Conservation (phyloP, 2,329 filamentous ascomycete genomes). For the Curvularia spicifera region DNA sequence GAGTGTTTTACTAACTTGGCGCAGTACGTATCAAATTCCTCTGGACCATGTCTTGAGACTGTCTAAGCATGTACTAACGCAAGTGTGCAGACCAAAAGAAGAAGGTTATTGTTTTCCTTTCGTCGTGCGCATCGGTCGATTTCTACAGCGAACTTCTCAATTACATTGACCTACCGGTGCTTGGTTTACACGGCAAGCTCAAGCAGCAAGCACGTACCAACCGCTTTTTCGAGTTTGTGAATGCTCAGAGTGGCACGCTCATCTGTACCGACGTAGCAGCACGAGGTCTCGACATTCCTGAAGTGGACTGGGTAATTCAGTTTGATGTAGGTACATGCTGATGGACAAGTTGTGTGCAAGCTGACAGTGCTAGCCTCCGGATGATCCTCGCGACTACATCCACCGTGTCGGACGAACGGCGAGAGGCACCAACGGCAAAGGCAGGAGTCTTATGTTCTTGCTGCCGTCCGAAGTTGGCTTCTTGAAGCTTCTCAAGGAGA, state of each 20-base stretch:
- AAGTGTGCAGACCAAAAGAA: slow-evolving; percentile 73
- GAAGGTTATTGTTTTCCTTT: slow-evolving; percentile 96
- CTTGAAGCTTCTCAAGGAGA: slow-evolving; percentile 86
- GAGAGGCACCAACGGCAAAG: slow-evolving; percentile 80
- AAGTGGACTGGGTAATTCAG: slow-evolving; percentile 90
- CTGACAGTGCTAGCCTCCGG: slow-evolving; percentile 57
- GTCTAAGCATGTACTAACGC: background rate
- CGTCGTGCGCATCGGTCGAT: slow-evolving; percentile 87
- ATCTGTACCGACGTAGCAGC: slow-evolving; percentile 98
- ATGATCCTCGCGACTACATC: slow-evolving; percentile 73
- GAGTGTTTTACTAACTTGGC: background rate
- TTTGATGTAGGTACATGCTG: slow-evolving; percentile 59
- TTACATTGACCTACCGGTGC: slow-evolving; percentile 91
- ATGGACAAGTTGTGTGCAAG: background rate
- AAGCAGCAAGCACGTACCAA: slow-evolving; percentile 99
- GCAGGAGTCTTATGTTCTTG: slow-evolving; percentile 89
- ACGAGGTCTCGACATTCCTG: slow-evolving; percentile 91
- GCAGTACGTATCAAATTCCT: background rate
- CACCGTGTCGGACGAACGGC: slow-evolving; percentile 96
- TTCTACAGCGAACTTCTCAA: slow-evolving; percentile 95
- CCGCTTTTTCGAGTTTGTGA: slow-evolving; percentile 96
- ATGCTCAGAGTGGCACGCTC: slow-evolving; percentile 81
- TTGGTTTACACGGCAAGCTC: slow-evolving; percentile 88
- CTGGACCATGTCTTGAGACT: background rate
- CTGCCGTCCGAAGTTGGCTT: slow-evolving; percentile 93